These are phyloP conservation scores for Globisporangium iwayamae DNA, from an alignment of 352 stramenopile species.

Conservation along the genomic window DNA sequence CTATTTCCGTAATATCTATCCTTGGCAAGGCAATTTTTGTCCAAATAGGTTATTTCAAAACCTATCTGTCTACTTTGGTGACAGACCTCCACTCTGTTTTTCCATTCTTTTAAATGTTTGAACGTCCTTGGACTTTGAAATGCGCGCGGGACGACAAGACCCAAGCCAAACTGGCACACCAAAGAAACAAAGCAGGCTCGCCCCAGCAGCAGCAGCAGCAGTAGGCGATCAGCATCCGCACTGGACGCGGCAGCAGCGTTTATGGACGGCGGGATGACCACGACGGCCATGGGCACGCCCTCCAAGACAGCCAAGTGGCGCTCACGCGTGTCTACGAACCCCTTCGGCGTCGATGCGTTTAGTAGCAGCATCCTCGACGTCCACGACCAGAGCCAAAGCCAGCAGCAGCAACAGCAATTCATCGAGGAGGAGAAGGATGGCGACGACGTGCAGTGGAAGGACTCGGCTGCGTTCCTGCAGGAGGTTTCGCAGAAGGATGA, in stretches of 20 bases:
- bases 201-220: neutral
- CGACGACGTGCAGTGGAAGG: slow-evolving; percentile 17
- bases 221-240: neutral
- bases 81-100: neutral
- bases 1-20: neutral
- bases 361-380: slow-evolving; percentile 8
- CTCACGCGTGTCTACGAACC: slow-evolving; percentile 21
- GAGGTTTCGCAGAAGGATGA: slow-evolving; percentile 7
- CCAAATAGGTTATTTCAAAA: neutral
- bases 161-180: neutral
- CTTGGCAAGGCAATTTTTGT: neutral
- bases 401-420: slow-evolving; percentile 3
- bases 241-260: neutral
- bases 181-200: neutral
- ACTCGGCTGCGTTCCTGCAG: slow-evolving; percentile 16
- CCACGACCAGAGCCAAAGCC: slow-evolving; percentile 14
- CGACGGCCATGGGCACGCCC: neutral
- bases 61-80: neutral
- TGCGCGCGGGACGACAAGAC: slow-evolving; percentile 2
- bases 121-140: slow-evolving; percentile 11
- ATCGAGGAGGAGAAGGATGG: slow-evolving; percentile 13
- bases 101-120: slow-evolving; percentile 12
- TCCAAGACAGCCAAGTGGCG: slow-evolving; percentile 25
- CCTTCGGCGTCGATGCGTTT: slow-evolving; percentile 16
- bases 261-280: slow-evolving; percentile 2